Evolutionary conservation across 2,329 filamentous ascomycete species (phyloP), one percentile per base, ranked within the genome.

Genomic region (Colletotrichum sp.): DNA sequence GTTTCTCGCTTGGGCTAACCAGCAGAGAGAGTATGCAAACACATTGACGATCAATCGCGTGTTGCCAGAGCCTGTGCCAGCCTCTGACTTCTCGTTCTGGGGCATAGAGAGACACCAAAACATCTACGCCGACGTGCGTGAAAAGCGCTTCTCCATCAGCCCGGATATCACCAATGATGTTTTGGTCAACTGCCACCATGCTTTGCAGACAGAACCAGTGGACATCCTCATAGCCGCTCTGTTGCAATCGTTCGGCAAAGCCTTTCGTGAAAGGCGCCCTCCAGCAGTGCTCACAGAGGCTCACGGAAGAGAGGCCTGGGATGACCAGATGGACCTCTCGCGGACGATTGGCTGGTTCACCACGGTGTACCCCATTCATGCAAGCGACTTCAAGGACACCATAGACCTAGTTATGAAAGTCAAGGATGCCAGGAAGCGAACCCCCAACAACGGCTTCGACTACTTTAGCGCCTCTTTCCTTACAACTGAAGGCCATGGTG

Each of bases 281-380:
- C 84, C 84, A 0, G 74, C 80, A 1, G 60, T 86, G 0, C 84
- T 82, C 52, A 80, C 76, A 3, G 84, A 86, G 71, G 83, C 82
- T 0, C 84, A 86, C 34, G 85, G 84, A 2, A 78, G 85, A 7
- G 83, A 86, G 48, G 60, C 80, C 0, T 83, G 80, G 80, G 78
- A 80, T 55, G 8, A 66, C 9, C 71, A 75, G 1, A 75, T 84
- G 3, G 81, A 85, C 71, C 18, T 83, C 5, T 82, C 83, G 0
- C 71, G 81, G 8, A 83, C 83, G 0, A 81, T 86, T 0, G 85
- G 84, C 8, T 86, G 84, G 84, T 86, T 86, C 75, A 85, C 84
- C 0, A 83, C 82, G 0, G 79, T 86, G 12, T 81, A 78, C 13
- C 84, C 85, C 0, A 77, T 84, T 9, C 77, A 79, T 36, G 73